A percentile compares a stretch with the other conserved stretches of the same genome.
Conservation (phyloP, 257 asterid species). For the Anisodus tanguticus region DNA sequence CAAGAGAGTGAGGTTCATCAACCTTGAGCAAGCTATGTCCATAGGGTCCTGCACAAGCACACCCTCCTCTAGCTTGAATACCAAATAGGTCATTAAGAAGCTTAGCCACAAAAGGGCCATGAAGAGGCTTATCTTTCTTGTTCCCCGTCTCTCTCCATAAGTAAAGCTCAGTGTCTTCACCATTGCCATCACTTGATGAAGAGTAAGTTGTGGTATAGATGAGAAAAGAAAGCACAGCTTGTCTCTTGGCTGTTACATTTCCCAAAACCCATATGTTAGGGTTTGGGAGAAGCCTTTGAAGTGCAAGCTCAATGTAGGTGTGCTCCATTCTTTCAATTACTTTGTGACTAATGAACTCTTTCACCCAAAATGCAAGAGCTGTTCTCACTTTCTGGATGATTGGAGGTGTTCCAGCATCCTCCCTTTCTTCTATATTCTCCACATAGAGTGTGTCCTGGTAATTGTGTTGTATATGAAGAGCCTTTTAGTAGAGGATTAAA, state of each 20-base stretch:
- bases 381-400: constrained; percentile 57
- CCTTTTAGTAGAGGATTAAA: neutral
- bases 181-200: neutral
- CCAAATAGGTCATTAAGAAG: constrained; percentile 63
- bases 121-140: constrained; percentile 45
- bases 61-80: constrained; percentile 68
- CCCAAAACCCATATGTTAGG: constrained; percentile 47
- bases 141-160: constrained; percentile 21
- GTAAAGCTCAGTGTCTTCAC: constrained; percentile 9
- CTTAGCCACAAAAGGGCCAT: constrained; percentile 60
- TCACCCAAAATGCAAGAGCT: constrained; percentile 53
- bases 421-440: constrained; percentile 58
- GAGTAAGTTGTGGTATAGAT: neutral
- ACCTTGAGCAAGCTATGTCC: constrained; percentile 52
- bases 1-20: constrained; percentile 41
- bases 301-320: constrained; percentile 41
- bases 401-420: no score
- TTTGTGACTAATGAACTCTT: constrained; percentile 51
- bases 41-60: constrained; percentile 64
- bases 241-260: constrained; percentile 46
- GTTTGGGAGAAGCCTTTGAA: constrained; percentile 44
- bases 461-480: neutral
- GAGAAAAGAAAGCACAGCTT: constrained; percentile 54
- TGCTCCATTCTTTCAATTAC: constrained; percentile 41
- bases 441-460: constrained; percentile 52